These are phyloP conservation scores for Gyromitra esculenta DNA, from an alignment of 2,329 filamentous ascomycete species.

Conservation along the genomic window DNA sequence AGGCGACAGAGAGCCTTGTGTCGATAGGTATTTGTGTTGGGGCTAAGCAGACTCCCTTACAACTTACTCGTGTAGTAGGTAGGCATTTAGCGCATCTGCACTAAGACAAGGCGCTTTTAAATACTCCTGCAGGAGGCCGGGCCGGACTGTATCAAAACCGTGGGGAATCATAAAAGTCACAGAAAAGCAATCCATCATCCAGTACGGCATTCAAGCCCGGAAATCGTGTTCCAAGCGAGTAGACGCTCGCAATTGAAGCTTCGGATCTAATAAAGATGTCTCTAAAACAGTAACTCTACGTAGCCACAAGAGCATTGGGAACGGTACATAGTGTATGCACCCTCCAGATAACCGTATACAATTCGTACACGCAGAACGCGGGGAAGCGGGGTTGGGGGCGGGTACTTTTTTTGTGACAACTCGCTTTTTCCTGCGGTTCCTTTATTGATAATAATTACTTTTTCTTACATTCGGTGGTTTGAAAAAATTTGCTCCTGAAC, in stretches of 20 bases:
- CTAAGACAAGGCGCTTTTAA: conserved; percentile 43
- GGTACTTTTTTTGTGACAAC: conserved; percentile 39
- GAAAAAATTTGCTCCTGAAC: conserved; percentile 20
- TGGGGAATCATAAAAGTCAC: conserved; percentile 48
- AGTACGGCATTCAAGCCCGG: background rate
- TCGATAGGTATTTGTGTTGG: conserved; percentile 34
- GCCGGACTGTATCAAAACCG: conserved; percentile 36
- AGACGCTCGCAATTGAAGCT: conserved; percentile 8
- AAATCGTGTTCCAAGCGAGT: conserved; percentile 14
- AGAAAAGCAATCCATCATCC: background rate
- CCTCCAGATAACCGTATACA: conserved; percentile 24
- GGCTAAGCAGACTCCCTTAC: conserved; percentile 35
- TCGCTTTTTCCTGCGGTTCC: conserved; percentile 37
- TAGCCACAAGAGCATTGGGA: background rate
- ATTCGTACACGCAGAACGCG: conserved; percentile 43
- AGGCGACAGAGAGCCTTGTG: conserved; percentile 5
- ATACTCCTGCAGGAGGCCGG: conserved; percentile 31
- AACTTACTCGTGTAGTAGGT: conserved; percentile 20
- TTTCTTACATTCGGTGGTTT: conserved; percentile 6
- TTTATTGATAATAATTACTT: conserved; percentile 37
- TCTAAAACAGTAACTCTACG: background rate
- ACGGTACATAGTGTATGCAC: conserved; percentile 39
- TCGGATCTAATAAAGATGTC: conserved; percentile 1
- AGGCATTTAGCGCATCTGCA: conserved; percentile 36
- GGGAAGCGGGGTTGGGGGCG: conserved; percentile 45